phyloP scores from a whole-genome alignment of 2,329 filamentous ascomycete species.

The Aspergillus sp. region DNA sequence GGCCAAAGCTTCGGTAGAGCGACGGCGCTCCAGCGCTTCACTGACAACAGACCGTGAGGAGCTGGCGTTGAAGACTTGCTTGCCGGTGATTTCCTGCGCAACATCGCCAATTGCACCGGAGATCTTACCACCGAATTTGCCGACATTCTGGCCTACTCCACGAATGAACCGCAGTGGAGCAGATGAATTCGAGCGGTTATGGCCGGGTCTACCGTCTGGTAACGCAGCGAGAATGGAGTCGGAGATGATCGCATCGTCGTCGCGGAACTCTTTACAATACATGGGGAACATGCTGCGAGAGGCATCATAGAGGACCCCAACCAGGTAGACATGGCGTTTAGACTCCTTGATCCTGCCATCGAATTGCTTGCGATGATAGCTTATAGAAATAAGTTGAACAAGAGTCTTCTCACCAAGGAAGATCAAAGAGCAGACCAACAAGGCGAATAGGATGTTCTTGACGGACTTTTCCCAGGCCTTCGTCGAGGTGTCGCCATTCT shows the following conservation, averaged over 20 bases:
- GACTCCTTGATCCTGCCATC: conserved; percentile 77
- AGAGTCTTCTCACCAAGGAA: conserved; percentile 60
- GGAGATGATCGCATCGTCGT: conserved; percentile 90
- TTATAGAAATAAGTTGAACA: conserved; percentile 66
- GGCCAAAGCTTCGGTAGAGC: conserved; percentile 87
- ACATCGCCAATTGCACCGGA: conserved; percentile 91
- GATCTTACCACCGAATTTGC: conserved; percentile 86
- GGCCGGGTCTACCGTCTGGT: conserved; percentile 40
- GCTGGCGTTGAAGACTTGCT: conserved; percentile 90
- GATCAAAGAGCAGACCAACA: conserved; percentile 57
- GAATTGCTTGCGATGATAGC: conserved; percentile 68
- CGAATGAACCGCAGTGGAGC: conserved; percentile 78
- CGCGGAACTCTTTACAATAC: conserved; percentile 84
- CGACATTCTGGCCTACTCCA: conserved; percentile 70
- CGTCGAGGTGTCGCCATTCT: conserved; percentile 29
- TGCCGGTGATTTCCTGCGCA: conserved; percentile 91
- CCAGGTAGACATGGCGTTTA: conserved; percentile 78
- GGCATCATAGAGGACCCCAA: conserved; percentile 85
- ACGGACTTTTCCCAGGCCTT: conserved; percentile 55
- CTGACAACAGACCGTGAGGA: conserved; percentile 87
- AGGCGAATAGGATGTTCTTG: conserved; percentile 59
- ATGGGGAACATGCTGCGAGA: conserved; percentile 86
- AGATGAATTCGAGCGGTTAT: conserved; percentile 59
- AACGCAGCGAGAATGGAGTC: conserved; percentile 71
- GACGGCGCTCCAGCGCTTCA: conserved; percentile 80